These are phyloP conservation scores for Apiospora pterosperma DNA, from an alignment of 2,329 filamentous ascomycete species.

Conservation along the genomic window DNA sequence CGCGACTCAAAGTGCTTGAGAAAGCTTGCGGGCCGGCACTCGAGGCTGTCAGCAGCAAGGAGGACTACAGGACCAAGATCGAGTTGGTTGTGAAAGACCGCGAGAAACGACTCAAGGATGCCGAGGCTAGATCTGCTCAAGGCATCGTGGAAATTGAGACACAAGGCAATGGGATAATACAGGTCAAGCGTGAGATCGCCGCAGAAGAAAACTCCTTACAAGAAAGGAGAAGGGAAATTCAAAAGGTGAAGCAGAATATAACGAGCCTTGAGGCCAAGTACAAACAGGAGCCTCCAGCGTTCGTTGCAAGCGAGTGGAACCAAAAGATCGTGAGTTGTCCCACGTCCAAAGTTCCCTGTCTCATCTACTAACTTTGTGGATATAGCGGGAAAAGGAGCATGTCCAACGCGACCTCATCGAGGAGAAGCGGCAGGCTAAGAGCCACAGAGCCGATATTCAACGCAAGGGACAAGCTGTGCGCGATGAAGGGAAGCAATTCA, in stretches of 20 bases:
- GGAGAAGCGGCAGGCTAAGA: constrained; percentile 32
- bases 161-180: constrained; percentile 41
- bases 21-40: constrained; percentile 62
- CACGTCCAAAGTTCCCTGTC: not conserved
- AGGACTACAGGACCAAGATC: constrained; percentile 60
- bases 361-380: constrained; percentile 20
- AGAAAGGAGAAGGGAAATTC: constrained; percentile 37
- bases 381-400: constrained; percentile 59
- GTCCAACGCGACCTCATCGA: constrained; percentile 48
- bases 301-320: constrained; percentile 70
- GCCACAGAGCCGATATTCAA: constrained; percentile 34
- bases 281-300: constrained; percentile 60
- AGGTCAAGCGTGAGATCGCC: constrained; percentile 42
- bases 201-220: constrained; percentile 48
- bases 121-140: constrained; percentile 49
- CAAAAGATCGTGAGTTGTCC: constrained; percentile 60
- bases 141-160: constrained; percentile 30
- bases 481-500: constrained; percentile 32
- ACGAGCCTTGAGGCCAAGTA: constrained; percentile 60
- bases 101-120: constrained; percentile 47
- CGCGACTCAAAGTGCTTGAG: constrained; percentile 58
- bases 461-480: constrained; percentile 39
- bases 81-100: constrained; percentile 52
- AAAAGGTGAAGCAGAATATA: constrained; percentile 52
- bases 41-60: constrained; percentile 65